A percentile compares a stretch with the other conserved stretches of the same genome.
These are phyloP conservation scores for Oemleria cerasiformis DNA, from an alignment of 306 rosid species.

Conservation along the genomic window DNA sequence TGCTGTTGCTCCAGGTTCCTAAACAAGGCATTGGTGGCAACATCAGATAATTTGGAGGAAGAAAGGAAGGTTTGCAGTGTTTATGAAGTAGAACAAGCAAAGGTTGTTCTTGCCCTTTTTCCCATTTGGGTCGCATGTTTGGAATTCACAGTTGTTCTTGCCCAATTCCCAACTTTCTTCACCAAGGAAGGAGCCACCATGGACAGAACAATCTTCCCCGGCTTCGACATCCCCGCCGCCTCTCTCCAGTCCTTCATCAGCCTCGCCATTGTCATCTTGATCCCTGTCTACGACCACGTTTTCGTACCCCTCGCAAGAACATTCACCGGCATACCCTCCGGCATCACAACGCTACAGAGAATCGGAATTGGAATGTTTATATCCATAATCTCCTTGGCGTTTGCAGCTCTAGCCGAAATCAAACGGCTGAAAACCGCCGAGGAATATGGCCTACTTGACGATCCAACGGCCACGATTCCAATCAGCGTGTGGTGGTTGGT, in stretches of 20 bases:
- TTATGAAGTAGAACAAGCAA: no score
- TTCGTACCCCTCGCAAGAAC: constrained; percentile 45
- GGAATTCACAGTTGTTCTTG: constrained; percentile 22
- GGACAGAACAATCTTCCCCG: constrained; percentile 36
- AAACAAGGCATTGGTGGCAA: constrained; percentile 29
- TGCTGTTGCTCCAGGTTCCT: no score
- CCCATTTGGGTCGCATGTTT: constrained; percentile 39
- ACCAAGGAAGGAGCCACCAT: constrained; percentile 41
- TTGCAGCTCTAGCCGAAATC: constrained; percentile 47
- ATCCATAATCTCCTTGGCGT: constrained; percentile 25
- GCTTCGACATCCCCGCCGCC: constrained; percentile 47
- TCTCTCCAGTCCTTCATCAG: constrained; percentile 36
- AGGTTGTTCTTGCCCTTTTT: no score
- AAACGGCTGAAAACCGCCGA: constrained; percentile 44
- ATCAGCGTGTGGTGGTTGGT: constrained; percentile 63
- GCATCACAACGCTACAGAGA: constrained; percentile 57
- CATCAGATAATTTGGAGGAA: constrained; percentile 9
- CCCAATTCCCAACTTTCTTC: constrained; percentile 38
- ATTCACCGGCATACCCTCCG: constrained; percentile 41
- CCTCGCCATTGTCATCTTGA: constrained; percentile 25
- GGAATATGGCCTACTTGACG: constrained; percentile 43
- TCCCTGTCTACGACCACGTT: constrained; percentile 42
- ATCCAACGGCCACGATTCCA: constrained; percentile 40
- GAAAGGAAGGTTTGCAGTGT: not conserved
- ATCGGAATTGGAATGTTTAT: constrained; percentile 51